phyloP scores from a whole-genome alignment of 352 stramenopile genomes.

The Pythium scleroteichum region DNA sequence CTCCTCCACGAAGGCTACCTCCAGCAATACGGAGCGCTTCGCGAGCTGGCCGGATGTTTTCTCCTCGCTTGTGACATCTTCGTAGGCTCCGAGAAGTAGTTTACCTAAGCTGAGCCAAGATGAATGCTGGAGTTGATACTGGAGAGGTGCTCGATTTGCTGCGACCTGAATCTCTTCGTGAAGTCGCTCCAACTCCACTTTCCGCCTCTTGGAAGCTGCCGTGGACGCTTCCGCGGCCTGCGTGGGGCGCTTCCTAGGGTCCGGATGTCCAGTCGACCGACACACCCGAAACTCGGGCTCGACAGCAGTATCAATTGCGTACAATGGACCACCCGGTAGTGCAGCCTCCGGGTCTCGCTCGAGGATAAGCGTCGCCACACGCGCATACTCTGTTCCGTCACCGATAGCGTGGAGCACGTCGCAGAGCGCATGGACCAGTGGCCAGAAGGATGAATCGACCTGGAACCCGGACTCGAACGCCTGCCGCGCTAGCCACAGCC shows the following conservation, averaged over 20 bases:
- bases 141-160: constrained; percentile 16
- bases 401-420: constrained; percentile 60
- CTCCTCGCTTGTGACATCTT: constrained; percentile 46
- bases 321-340: not conserved
- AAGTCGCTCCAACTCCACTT: not conserved
- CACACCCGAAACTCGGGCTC: constrained; percentile 10
- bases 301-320: constrained; percentile 4
- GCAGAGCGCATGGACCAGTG: constrained; percentile 53
- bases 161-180: not conserved
- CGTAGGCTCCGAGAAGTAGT: constrained; percentile 62
- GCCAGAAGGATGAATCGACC: constrained; percentile 65
- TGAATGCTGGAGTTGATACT: constrained; percentile 43
- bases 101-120: constrained; percentile 61
- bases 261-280: not conserved
- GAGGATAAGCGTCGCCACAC: constrained; percentile 45
- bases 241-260: constrained; percentile 7
- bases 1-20: constrained; percentile 19
- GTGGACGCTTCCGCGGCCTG: constrained; percentile 4
- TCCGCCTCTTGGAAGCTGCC: constrained; percentile 35
- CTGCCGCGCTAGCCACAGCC: constrained; percentile 59
- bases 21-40: constrained; percentile 6
- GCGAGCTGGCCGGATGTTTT: not conserved
- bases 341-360: constrained; percentile 38
- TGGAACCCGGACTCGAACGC: constrained; percentile 61
- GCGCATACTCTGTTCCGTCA: constrained; percentile 49